Base-by-base conservation (phyloP, 768 basidiomycete genomes). In the Crassisporium funariophilum region DNA sequence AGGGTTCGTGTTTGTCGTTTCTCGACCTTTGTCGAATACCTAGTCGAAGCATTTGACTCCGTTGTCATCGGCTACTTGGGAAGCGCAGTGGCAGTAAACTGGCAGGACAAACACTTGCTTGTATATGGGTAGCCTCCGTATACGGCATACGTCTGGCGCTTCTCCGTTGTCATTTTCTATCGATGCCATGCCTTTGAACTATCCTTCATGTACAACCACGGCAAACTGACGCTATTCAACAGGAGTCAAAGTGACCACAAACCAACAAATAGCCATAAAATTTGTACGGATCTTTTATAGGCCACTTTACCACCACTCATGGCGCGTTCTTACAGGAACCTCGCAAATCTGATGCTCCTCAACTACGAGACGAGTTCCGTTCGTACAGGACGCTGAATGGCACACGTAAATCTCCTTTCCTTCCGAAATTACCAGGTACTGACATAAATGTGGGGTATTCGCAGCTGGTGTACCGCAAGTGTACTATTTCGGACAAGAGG, bases 401-500 rank as follows among this genome's bases (percentile, higher is more conserved):
- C 58, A 92, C 91, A 47, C 79, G 92, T 94, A 65, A 46, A 90
- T 81, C 29, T 40, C 42, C 37, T 46, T 31, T 16, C 35, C 27
- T 39, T 27, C 41, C 22, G 39, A 19, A 23, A 31, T 38, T 44
- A 41, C 35, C 35, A n/a, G n/a, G n/a, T 53, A 55, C 44, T 47
- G 49, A 52, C 41, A 27, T 42, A 33, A 35, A 37, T 17, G 27
- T 33, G 27, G 23, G 27, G 22, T 27, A 25, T 23, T 24, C 47
- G 48, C 66, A 98, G 95, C 84, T 54, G 95, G 95, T 44, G 91
- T 99, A 43, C 95, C 95, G 2, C 95, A 98, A 67, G 97, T 98
- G 21, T 93, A 98, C 71, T 89, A 99, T 75, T 99, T 98, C 61
- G 95, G 95, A 38, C 94, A 97, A 67, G 95, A 99, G 69, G 97